A percentile compares a stretch with the other conserved stretches of the same genome.
phyloP scores from a whole-genome alignment of 2,329 filamentous ascomycete species.

The Eutypella sp. region DNA sequence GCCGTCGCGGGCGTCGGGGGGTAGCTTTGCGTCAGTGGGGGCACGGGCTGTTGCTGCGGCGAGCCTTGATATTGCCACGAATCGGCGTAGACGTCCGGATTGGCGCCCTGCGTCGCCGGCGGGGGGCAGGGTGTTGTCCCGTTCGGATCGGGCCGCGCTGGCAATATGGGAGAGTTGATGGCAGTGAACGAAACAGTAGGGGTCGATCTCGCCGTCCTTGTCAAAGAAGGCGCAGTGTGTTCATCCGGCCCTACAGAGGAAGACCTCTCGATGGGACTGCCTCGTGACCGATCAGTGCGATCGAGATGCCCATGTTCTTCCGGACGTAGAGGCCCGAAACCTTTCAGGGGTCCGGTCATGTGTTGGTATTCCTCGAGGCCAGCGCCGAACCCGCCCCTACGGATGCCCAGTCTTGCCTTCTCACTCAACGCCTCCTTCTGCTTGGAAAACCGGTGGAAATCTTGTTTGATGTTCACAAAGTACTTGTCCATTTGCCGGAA shows the following conservation, averaged over 20 bases:
- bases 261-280: constrained; percentile 26
- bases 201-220: constrained; percentile 24
- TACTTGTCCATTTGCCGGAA: constrained; percentile 50
- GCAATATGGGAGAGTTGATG: constrained; percentile 27
- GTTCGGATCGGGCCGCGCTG: constrained; percentile 8
- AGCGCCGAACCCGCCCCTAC: constrained; percentile 40
- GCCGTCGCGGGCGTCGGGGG: constrained; percentile 8
- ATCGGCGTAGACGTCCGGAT: constrained; percentile 14
- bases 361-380: constrained; percentile 52
- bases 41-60: constrained; percentile 6
- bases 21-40: constrained; percentile 10
- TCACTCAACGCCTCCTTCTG: constrained; percentile 17
- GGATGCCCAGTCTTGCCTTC: constrained; percentile 33
- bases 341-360: constrained; percentile 33
- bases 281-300: constrained; percentile 22
- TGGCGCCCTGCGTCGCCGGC: constrained; percentile 7
- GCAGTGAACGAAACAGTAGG: constrained; percentile 34
- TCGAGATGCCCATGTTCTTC: constrained; percentile 26
- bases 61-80: constrained; percentile 14
- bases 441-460: constrained; percentile 34
- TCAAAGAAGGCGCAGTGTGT: constrained; percentile 10
- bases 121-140: constrained; percentile 2
- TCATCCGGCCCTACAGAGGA: constrained; percentile 23
- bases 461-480: constrained; percentile 45
- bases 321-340: constrained; percentile 37